Percentiles rank a stretch among this genome's conserved stretches.
Conservation (phyloP, 83 land plant species). For the Isoetes engelmannii region DNA sequence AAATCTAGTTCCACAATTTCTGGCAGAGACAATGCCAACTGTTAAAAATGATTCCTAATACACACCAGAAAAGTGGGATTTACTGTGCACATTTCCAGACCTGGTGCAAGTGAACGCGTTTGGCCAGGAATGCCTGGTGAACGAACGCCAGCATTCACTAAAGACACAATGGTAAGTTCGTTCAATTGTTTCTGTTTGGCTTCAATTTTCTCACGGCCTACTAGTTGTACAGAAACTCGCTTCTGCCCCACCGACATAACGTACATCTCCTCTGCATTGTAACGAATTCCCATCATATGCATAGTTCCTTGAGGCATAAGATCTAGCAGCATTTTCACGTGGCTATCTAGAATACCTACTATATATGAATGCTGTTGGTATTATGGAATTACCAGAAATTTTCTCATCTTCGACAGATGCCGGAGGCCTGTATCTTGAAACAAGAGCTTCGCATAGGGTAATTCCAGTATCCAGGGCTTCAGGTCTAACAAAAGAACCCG, state of each 20-base stretch:
- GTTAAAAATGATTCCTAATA: not conserved
- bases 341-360: not conserved
- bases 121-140: slow-evolving; percentile 29
- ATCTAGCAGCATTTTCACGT: not conserved
- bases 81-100: slow-evolving; percentile 15
- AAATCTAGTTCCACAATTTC: slow-evolving; percentile 89
- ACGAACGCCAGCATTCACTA: slow-evolving; percentile 50
- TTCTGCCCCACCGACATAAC: slow-evolving; percentile 50
- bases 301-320: not conserved
- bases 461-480: slow-evolving; percentile 41
- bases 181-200: slow-evolving; percentile 52
- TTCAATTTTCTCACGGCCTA: slow-evolving; percentile 53
- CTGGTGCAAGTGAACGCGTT: slow-evolving; percentile 33
- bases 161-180: slow-evolving; percentile 38
- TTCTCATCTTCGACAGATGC: slow-evolving; percentile 39
- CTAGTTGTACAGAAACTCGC: slow-evolving; percentile 43
- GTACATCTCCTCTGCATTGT: slow-evolving; percentile 64
- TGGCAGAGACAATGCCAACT: slow-evolving; percentile 25
- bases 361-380: not conserved
- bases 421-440: slow-evolving; percentile 34
- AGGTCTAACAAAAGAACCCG: slow-evolving; percentile 54
- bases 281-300: not conserved
- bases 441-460: slow-evolving; percentile 43
- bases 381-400: not conserved
- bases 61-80: not conserved